Evolutionary conservation across 2,329 filamentous ascomycete genomes (phyloP), one percentile per base, ranked within the genome.

Genomic region (Sclerotinia nivalis): DNA sequence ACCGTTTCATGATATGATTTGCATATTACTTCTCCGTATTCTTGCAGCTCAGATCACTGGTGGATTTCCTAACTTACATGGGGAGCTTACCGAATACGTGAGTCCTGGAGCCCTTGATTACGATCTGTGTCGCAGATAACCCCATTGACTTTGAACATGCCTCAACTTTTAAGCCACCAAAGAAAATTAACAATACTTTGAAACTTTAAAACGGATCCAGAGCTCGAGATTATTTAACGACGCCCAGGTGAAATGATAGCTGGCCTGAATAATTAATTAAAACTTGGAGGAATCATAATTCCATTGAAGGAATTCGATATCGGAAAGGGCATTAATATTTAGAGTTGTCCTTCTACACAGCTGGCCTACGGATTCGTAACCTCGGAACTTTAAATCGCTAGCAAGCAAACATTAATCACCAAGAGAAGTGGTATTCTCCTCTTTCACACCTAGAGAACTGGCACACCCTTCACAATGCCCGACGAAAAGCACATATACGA

Each of bases 401-500:
- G 37, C 64, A 66, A 37, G 15, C 54, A 61, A 61, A 37, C 28
- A 52, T 50, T 56, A 62, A 62, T 49, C 67, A 56, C 59, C 59
- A 45, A 64, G 67, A 69, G 49, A 64, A 52, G 47, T 60, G 49
- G 47, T 69, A 43, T 25, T 28, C 25, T 37, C 10, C 18, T 52
- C 37, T 64, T 47, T 49, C 28, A 28, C 60, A 31, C 31, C 37
- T 40, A 31, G 40, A 15, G 15, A 62, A 56, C 54, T 69, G 43
- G 25, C 34, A 69, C 47, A 65, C 68, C 66, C 70, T 60, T 64
- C 72, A 75, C 62, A 64, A 78, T 78, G 75, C 79, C 81, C 73
- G 85, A 86, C 79, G 82, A 87, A 79, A 88, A 88, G 76, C 81
- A 83, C 69, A 83, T 83, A 71, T 88, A 89, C 80, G 85, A 87